A percentile compares a stretch with the other conserved stretches of the same genome.
Evolutionary conservation across 2,329 filamentous ascomycete genomes (phyloP).

Genomic region (Aspergillus costaricaensis): DNA sequence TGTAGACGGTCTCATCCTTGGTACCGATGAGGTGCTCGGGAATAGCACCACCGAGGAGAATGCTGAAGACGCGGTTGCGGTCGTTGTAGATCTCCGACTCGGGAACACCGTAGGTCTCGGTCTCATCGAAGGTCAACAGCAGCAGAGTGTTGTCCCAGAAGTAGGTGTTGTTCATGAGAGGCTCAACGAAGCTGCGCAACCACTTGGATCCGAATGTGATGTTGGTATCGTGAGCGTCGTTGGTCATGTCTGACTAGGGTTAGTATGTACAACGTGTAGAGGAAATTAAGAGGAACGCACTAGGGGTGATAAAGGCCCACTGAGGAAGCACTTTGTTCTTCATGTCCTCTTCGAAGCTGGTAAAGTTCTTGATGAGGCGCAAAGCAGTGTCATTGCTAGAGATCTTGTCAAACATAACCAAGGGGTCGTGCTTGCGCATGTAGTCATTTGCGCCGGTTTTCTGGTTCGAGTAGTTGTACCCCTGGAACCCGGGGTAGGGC

Average conservation of each 20-base stretch:
- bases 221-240: constrained; percentile 72
- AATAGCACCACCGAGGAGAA: constrained; percentile 74
- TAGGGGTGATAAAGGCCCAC: constrained; percentile 56
- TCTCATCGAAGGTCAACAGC: constrained; percentile 75
- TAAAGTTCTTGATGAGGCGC: constrained; percentile 71
- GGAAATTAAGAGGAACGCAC: not conserved
- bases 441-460: constrained; percentile 69
- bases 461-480: constrained; percentile 52
- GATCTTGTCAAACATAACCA: constrained; percentile 65
- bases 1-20: constrained; percentile 68
- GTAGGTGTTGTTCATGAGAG: constrained; percentile 66
- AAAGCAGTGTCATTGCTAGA: constrained; percentile 60
- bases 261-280: not conserved
- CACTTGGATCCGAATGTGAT: constrained; percentile 71
- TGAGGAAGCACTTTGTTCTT: constrained; percentile 65
- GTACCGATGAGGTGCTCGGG: constrained; percentile 64
- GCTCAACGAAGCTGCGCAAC: constrained; percentile 67
- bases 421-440: constrained; percentile 76
- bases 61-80: constrained; percentile 67
- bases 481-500: constrained; percentile 73
- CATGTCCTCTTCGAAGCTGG: constrained; percentile 67
- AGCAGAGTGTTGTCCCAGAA: constrained; percentile 77
- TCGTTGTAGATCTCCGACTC: constrained; percentile 63
- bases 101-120: constrained; percentile 1
- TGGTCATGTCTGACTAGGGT: constrained; percentile 49